A percentile compares a stretch with the other conserved stretches of the same genome.
These are phyloP conservation scores for Picochlorum sp. DNA, from an alignment of 139 green algal genomes.

Conservation along the genomic window DNA sequence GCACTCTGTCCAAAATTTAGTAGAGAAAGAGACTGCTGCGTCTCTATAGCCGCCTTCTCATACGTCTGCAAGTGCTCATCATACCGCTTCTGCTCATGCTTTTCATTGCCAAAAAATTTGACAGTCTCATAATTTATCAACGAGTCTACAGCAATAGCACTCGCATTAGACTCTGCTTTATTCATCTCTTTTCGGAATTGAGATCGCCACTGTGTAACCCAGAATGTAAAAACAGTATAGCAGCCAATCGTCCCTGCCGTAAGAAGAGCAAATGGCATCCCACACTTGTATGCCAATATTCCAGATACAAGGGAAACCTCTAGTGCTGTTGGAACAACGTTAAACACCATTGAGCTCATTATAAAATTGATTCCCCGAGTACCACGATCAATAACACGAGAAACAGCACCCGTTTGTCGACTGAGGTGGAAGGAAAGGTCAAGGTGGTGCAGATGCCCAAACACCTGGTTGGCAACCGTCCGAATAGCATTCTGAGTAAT, in stretches of 20 bases:
- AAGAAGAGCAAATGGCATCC: constrained; percentile 69
- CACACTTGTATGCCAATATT: constrained; percentile 87
- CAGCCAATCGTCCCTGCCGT: constrained; percentile 72
- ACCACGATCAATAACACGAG: constrained; percentile 81
- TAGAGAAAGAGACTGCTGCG: constrained; percentile 66
- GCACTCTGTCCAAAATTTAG: constrained; percentile 91
- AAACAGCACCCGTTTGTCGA: constrained; percentile 81
- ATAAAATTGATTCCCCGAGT: constrained; percentile 94
- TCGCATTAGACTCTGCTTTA: constrained; percentile 59
- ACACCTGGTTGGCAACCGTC: constrained; percentile 59
- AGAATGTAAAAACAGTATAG: constrained; percentile 88
- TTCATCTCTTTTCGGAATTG: constrained; percentile 85
- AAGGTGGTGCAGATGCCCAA: constrained; percentile 80
- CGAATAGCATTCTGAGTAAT: constrained; percentile 70
- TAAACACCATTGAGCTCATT: constrained; percentile 84
- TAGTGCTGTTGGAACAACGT: constrained; percentile 87
- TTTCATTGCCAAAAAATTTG: constrained; percentile 89
- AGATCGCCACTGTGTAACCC: constrained; percentile 79
- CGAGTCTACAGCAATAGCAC: constrained; percentile 67
- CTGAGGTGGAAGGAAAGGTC: constrained; percentile 84
- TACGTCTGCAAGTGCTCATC: constrained; percentile 70
- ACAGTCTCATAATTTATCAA: constrained; percentile 98
- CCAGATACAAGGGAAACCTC: constrained; percentile 76
- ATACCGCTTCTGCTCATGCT: constrained; percentile 70
- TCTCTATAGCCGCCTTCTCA: constrained; percentile 67